Conservation (phyloP, 148 eudicot species). For the Oxyria digyna region DNA sequence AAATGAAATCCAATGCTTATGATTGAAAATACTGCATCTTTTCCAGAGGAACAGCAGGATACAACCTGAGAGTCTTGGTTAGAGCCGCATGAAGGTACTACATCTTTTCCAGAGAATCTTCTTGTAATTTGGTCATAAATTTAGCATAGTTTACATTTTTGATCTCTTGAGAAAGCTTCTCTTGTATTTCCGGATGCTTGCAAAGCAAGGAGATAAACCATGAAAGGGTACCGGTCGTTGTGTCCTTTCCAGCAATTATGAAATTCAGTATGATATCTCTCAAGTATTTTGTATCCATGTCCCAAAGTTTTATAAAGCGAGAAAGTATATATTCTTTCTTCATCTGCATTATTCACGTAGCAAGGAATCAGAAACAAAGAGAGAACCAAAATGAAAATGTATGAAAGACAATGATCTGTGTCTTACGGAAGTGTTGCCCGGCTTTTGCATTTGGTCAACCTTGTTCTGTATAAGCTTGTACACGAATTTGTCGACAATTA, state of each 20-base stretch:
- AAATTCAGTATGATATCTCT: too few species aligned
- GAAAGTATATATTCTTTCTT: slow-evolving; percentile 58
- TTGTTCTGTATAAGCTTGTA: slow-evolving; percentile 42
- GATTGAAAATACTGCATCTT: slow-evolving; percentile 71
- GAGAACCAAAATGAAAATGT: too few species aligned
- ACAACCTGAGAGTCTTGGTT: too few species aligned
- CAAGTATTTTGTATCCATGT: slow-evolving; percentile 47
- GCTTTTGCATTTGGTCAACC: slow-evolving; percentile 12
- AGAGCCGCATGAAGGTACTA: too few species aligned
- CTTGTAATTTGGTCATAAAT: slow-evolving; percentile 26
- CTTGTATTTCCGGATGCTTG: slow-evolving; percentile 48
- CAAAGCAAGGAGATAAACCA: slow-evolving; percentile 72
- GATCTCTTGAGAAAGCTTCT: slow-evolving; percentile 48
- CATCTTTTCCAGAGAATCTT: too few species aligned
- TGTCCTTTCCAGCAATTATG: slow-evolving; percentile 84
- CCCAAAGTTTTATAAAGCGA: slow-evolving; percentile 34
- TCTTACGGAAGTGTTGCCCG: too few species aligned
- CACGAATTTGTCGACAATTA: slow-evolving; percentile 33
- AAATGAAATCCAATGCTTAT: too few species aligned
- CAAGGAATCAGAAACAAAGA: too few species aligned
- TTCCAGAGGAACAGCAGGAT: too few species aligned
- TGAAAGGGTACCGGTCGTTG: slow-evolving; percentile 61
- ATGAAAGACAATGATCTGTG: too few species aligned
- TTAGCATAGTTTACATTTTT: slow-evolving; percentile 18
- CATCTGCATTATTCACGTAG: too few species aligned